Evolutionary conservation across 768 basidiomycete genomes (phyloP).

Genomic region (Lepiota subincarnata): DNA sequence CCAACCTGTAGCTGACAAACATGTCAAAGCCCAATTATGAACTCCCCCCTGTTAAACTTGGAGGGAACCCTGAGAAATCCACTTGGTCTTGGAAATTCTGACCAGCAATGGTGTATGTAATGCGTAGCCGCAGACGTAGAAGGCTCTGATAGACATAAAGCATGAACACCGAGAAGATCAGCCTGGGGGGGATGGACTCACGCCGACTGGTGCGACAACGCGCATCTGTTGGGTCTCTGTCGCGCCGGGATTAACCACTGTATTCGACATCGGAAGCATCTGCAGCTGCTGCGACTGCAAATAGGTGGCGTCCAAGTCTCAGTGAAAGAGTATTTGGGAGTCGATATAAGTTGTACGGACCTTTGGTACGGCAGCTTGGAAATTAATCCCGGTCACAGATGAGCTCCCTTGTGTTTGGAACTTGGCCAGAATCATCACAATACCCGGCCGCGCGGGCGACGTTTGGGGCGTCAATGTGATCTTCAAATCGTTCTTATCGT

Average conservation of each 20-base stretch:
- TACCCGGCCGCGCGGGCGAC: constrained; percentile 73
- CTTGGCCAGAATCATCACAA: constrained; percentile 85
- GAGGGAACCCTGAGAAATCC: constrained; percentile 89
- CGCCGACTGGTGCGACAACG: constrained; percentile 82
- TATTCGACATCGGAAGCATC: constrained; percentile 96
- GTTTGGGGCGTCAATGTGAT: constrained; percentile 89
- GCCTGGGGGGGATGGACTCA: constrained; percentile 37
- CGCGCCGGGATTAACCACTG: constrained; percentile 69
- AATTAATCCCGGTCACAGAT: constrained; percentile 64
- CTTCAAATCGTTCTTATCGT: constrained; percentile 87
- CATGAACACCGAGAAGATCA: constrained; percentile 2
- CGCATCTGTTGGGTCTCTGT: constrained; percentile 96
- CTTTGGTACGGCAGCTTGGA: constrained; percentile 98
- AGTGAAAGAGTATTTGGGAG: not conserved
- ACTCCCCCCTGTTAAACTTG: constrained; percentile 55
- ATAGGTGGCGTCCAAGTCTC: constrained; percentile 3
- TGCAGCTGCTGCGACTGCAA: constrained; percentile 90
- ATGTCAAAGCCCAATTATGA: constrained; percentile 21
- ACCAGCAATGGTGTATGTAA: constrained; percentile 71
- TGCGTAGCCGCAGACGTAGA: constrained; percentile 79
- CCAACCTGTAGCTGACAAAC: not conserved
- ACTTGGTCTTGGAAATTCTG: constrained; percentile 84
- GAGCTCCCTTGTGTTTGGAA: constrained; percentile 68
- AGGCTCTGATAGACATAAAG: constrained; percentile 50
- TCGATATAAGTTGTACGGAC: constrained; percentile 34